Conservation (phyloP, 2,329 filamentous ascomycete genomes). For the Cytospora schulzeri region DNA sequence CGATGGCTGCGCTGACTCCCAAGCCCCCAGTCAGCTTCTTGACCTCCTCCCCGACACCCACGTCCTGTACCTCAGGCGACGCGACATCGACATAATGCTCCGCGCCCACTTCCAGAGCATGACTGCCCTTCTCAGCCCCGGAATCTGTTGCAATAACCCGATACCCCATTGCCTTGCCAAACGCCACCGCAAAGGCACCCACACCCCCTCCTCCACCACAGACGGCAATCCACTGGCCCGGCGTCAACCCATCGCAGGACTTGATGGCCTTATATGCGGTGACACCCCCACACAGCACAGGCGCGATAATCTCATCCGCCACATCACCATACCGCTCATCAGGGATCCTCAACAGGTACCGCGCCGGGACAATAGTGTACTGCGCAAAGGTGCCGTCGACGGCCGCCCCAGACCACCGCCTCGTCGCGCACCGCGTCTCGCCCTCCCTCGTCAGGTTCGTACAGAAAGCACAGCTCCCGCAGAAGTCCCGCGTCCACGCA, state of each 20-base stretch:
- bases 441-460: conserved; percentile 34
- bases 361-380: conserved; percentile 39
- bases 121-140: conserved; percentile 35
- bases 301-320: conserved; percentile 42
- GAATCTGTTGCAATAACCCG: conserved; percentile 44
- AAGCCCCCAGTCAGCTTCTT: conserved; percentile 31
- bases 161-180: conserved; percentile 46
- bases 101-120: conserved; percentile 38
- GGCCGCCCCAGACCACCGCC: conserved; percentile 38
- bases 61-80: conserved; percentile 11
- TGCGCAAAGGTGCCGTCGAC: conserved; percentile 45
- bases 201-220: conserved; percentile 45
- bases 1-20: conserved; percentile 36
- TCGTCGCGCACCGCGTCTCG: conserved; percentile 41
- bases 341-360: conserved; percentile 39
- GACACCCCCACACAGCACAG: conserved; percentile 46
- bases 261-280: conserved; percentile 48
- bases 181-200: conserved; percentile 42
- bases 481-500: conserved; percentile 43
- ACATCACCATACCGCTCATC: conserved; percentile 33
- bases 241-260: conserved; percentile 32
- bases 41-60: conserved; percentile 32
- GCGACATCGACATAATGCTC: conserved; percentile 43
- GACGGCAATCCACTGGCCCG: conserved; percentile 42
- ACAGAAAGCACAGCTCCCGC: conserved; percentile 38